Conservation (phyloP, 2,329 filamentous ascomycete species). For the Fusarium nanum region DNA sequence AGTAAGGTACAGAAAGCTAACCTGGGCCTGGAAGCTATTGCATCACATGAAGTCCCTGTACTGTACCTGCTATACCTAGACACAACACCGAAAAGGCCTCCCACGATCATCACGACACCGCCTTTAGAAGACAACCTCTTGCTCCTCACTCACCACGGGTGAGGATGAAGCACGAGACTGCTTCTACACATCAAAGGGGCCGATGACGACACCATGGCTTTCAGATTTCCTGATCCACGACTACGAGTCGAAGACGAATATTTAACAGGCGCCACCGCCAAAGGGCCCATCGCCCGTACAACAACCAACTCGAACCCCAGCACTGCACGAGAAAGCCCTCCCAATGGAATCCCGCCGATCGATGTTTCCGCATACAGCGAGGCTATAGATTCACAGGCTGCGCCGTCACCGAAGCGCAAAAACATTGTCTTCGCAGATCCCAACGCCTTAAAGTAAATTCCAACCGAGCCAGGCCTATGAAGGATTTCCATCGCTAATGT, state of each 20-base stretch:
- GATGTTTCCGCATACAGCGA: slow-evolving; percentile 38
- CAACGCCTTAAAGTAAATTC: slow-evolving; percentile 65
- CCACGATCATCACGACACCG: slow-evolving; percentile 11
- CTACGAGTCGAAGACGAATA: slow-evolving; percentile 47
- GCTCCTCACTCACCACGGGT: slow-evolving; percentile 30
- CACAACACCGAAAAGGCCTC: slow-evolving; percentile 32
- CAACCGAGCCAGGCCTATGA: background rate
- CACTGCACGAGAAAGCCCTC: slow-evolving; percentile 37
- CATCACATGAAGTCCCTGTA: slow-evolving; percentile 47
- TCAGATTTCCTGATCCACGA: slow-evolving; percentile 51
- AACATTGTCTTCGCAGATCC: slow-evolving; percentile 69
- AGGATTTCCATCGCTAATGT: slow-evolving; percentile 17
- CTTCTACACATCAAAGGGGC: slow-evolving; percentile 40
- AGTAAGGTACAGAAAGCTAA: slow-evolving; percentile 38
- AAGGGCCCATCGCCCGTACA: slow-evolving; percentile 38
- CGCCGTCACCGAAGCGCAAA: slow-evolving; percentile 49
- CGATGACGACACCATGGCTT: slow-evolving; percentile 54
- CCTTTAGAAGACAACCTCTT: slow-evolving; percentile 28
- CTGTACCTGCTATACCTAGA: slow-evolving; percentile 11
- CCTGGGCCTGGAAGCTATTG: slow-evolving; percentile 40
- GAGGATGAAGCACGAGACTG: slow-evolving; percentile 44
- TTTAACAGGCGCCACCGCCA: slow-evolving; percentile 29
- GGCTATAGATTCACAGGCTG: slow-evolving; percentile 19
- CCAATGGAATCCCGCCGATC: slow-evolving; percentile 37
- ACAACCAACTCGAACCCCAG: slow-evolving; percentile 24